phyloP scores from a whole-genome alignment of 768 basidiomycete species.

The Collybia nuda region DNA sequence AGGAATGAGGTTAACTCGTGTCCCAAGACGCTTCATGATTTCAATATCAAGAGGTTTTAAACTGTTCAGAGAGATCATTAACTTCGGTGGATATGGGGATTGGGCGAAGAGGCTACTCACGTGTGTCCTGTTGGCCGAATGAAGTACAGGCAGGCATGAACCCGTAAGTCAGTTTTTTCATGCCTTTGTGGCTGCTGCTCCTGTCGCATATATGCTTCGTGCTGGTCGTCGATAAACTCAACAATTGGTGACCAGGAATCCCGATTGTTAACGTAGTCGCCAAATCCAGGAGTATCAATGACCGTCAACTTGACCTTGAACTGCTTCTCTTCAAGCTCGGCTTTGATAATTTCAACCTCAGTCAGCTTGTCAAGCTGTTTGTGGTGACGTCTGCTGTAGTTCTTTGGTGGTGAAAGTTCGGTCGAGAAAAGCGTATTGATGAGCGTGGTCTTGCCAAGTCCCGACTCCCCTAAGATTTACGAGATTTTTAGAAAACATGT shows the following conservation, averaged over 20 bases:
- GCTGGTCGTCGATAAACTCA: slow-evolving; percentile 97
- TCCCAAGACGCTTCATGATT: slow-evolving; percentile 99
- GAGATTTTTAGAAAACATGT: slow-evolving; percentile 3
- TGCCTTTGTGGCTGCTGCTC: slow-evolving; percentile 97
- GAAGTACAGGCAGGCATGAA: slow-evolving; percentile 97
- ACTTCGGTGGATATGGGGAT: not conserved
- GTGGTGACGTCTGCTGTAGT: slow-evolving; percentile 83
- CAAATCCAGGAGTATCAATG: slow-evolving; percentile 98
- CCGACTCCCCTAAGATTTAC: slow-evolving; percentile 77
- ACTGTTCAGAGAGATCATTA: slow-evolving; percentile 33
- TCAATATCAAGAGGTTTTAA: slow-evolving; percentile 98
- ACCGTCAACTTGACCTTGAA: slow-evolving; percentile 99
- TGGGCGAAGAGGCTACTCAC: slow-evolving; percentile 48
- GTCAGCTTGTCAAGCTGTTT: slow-evolving; percentile 99
- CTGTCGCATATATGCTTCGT: slow-evolving; percentile 94
- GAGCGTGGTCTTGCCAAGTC: slow-evolving; percentile 94
- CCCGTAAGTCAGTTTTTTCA: slow-evolving; percentile 93
- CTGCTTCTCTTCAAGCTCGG: slow-evolving; percentile 97
- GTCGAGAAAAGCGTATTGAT: slow-evolving; percentile 99
- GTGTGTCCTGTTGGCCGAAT: slow-evolving; percentile 95
- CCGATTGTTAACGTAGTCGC: slow-evolving; percentile 99
- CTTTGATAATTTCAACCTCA: slow-evolving; percentile 99
- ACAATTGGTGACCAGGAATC: slow-evolving; percentile 98
- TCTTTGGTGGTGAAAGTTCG: slow-evolving; percentile 89
- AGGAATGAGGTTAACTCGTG: slow-evolving; percentile 96